Evolutionary conservation across 257 asterid species (phyloP).

Genomic region (Ilex aquifolium): DNA sequence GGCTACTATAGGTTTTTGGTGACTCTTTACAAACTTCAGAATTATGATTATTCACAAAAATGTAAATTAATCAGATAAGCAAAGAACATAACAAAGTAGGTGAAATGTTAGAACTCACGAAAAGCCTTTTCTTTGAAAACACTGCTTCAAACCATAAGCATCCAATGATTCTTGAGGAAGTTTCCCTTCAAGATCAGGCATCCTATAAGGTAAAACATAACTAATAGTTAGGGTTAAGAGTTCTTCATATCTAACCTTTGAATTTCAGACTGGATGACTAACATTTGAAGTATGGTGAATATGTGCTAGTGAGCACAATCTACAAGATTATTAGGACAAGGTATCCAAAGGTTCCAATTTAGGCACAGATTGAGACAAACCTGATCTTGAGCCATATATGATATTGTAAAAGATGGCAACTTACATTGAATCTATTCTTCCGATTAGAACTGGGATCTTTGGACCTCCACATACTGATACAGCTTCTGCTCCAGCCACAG

Average conservation of each 20-base stretch:
- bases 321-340: neutral
- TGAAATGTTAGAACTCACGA: constrained; percentile 49
- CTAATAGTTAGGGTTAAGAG: neutral
- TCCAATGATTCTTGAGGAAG: constrained; percentile 83
- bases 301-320: neutral
- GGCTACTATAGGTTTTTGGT: too few species aligned
- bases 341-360: too few species aligned
- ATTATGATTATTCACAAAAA: too few species aligned
- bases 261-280: too few species aligned
- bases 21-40: too few species aligned
- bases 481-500: constrained; percentile 90
- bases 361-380: too few species aligned
- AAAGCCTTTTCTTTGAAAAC: constrained; percentile 75
- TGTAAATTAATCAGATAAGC: neutral
- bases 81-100: constrained; percentile 1
- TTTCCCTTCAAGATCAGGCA: constrained; percentile 83
- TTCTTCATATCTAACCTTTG: too few species aligned
- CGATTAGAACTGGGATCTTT: constrained; percentile 54
- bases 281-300: too few species aligned
- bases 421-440: constrained; percentile 76
- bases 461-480: constrained; percentile 92
- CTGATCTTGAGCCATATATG: constrained; percentile 1
- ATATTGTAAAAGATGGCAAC: constrained; percentile 11
- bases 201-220: constrained; percentile 30
- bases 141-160: constrained; percentile 57